Conservation (phyloP, 192 early-diverging fungal genomes). For the Gaertneriomyces sp. region DNA sequence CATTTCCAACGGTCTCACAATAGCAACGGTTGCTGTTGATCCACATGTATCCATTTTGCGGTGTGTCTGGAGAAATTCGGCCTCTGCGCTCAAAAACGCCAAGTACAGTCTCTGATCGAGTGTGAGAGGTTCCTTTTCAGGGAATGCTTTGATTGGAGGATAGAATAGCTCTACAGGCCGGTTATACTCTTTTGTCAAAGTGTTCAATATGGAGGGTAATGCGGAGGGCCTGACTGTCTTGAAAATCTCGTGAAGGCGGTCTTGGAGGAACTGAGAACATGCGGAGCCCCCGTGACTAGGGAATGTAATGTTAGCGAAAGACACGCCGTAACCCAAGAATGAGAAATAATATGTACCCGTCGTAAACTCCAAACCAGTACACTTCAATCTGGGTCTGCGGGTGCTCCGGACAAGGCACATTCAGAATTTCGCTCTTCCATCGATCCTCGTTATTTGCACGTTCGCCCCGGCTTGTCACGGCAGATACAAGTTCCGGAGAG, state of each 20-base stretch:
- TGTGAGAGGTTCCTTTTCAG: conserved; percentile 11
- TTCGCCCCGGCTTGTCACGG: conserved; percentile 5
- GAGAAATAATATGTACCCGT: conserved; percentile 1
- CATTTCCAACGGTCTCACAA: conserved; percentile 2
- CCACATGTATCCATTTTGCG: conserved; percentile 8
- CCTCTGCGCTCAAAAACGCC: conserved; percentile 18
- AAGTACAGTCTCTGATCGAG: conserved; percentile 15
- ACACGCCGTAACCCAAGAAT: background rate
- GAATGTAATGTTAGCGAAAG: background rate
- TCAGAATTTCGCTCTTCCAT: background rate
- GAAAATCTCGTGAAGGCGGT: conserved; percentile 1
- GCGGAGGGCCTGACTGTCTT: background rate
- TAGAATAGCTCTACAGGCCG: conserved; percentile 1
- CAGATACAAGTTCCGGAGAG: conserved; percentile 9
- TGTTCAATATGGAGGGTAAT: background rate
- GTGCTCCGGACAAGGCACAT: conserved; percentile 1
- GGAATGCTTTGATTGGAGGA: conserved; percentile 1
- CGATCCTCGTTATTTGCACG: conserved; percentile 14
- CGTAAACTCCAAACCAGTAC: conserved; percentile 19
- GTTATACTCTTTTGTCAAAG: background rate
- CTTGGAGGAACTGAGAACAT: conserved; percentile 1
- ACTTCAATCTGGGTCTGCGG: background rate
- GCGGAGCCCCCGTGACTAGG: conserved; percentile 3
- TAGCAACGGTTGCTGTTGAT: conserved; percentile 8
- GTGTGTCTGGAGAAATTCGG: conserved; percentile 6